Conservation (phyloP, 2,329 filamentous ascomycete genomes). For the Orbilia blumenaviensis region DNA sequence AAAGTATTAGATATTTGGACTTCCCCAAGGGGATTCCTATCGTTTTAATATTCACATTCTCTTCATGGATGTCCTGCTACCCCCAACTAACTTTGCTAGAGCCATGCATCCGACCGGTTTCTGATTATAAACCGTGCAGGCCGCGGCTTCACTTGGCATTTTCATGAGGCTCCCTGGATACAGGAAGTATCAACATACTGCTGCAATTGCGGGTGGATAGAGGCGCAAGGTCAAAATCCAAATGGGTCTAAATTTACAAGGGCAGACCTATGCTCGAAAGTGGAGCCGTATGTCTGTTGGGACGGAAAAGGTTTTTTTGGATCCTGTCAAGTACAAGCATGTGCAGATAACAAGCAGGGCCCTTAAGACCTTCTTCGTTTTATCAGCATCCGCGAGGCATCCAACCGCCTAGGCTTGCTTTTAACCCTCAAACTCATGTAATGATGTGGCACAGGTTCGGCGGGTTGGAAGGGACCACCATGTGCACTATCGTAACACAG, state of each 20-base stretch:
- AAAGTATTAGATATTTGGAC: not conserved
- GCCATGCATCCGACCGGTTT: not conserved
- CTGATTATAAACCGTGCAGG: not conserved
- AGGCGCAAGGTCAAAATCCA: not conserved
- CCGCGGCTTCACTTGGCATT: not conserved
- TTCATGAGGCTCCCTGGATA: not conserved
- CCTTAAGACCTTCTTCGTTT: not conserved
- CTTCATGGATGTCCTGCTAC: not conserved
- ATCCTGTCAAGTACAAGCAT: not conserved
- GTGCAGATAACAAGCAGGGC: not conserved
- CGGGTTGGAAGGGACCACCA: not conserved
- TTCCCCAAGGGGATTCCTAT: not conserved
- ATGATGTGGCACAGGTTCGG: not conserved
- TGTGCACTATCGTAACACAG: slow-evolving; percentile 1
- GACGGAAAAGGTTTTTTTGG: not conserved
- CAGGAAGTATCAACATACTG: not conserved
- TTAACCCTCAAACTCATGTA: not conserved
- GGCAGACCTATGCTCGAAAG: not conserved
- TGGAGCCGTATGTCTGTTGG: not conserved
- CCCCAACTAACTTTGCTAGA: not conserved
- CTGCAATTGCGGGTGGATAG: not conserved
- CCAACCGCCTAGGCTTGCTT: not conserved
- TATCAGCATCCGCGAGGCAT: not conserved
- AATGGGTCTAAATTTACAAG: not conserved
- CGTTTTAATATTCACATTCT: not conserved